These are phyloP conservation scores for Simplicillium sp. DNA, from an alignment of 2,329 filamentous ascomycete genomes.

Conservation along the genomic window DNA sequence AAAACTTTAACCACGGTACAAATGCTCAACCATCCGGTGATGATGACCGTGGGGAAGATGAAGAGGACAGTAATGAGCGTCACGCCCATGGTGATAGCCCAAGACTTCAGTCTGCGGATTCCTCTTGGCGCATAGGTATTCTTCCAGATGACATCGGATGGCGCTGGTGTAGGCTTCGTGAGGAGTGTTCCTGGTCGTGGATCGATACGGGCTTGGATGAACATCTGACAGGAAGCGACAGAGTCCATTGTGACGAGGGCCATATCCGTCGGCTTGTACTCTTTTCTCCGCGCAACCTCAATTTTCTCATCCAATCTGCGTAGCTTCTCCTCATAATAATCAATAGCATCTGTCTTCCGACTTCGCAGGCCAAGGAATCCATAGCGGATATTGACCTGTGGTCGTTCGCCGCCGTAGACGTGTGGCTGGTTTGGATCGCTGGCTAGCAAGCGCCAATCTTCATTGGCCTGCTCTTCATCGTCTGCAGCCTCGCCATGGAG, in stretches of 20 bases:
- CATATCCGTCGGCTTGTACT: slow-evolving; percentile 69
- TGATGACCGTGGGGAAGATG: slow-evolving; percentile 69
- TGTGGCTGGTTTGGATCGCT: slow-evolving; percentile 23
- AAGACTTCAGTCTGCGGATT: slow-evolving; percentile 66
- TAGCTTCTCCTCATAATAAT: slow-evolving; percentile 86
- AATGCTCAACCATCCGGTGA: slow-evolving; percentile 72
- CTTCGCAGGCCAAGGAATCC: slow-evolving; percentile 65
- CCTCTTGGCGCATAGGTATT: slow-evolving; percentile 80
- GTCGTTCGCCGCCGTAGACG: slow-evolving; percentile 39
- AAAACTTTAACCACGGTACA: slow-evolving; percentile 69
- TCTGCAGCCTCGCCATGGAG: slow-evolving; percentile 19
- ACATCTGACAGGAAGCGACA: slow-evolving; percentile 88
- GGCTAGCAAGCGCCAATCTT: slow-evolving; percentile 51
- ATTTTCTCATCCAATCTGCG: slow-evolving; percentile 71
- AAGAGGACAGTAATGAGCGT: slow-evolving; percentile 77
- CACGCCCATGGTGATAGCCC: slow-evolving; percentile 78
- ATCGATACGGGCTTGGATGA: slow-evolving; percentile 87
- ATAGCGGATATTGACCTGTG: slow-evolving; percentile 67
- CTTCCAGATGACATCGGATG: slow-evolving; percentile 87
- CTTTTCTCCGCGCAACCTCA: slow-evolving; percentile 56
- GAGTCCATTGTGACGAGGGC: slow-evolving; percentile 98
- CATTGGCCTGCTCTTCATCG: slow-evolving; percentile 35
- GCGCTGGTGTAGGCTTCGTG: slow-evolving; percentile 78
- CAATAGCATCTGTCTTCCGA: slow-evolving; percentile 76
- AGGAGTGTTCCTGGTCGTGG: slow-evolving; percentile 78